Conservation (phyloP, 2,329 filamentous ascomycete genomes). For the Apiospora malaysiana region DNA sequence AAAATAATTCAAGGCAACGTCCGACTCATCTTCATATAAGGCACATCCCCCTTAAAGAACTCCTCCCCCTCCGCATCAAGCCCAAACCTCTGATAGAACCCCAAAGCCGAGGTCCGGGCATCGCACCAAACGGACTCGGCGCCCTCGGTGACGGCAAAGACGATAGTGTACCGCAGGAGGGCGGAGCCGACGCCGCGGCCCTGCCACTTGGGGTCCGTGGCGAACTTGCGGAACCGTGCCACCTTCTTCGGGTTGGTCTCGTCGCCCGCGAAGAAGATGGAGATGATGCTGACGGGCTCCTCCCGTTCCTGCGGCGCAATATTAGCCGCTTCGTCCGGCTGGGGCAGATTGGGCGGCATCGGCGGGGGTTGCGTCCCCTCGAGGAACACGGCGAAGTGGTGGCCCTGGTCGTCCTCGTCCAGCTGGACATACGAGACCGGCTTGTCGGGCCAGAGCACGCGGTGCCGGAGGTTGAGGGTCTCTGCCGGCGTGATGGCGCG, state of each 20-base stretch:
- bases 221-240: slow-evolving; percentile 35
- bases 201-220: slow-evolving; percentile 32
- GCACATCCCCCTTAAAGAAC: slow-evolving; percentile 33
- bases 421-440: slow-evolving; percentile 33
- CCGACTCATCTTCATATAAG: slow-evolving; percentile 32
- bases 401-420: slow-evolving; percentile 30
- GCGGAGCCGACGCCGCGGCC: slow-evolving; percentile 32
- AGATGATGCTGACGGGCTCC: slow-evolving; percentile 32
- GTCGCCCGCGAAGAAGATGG: slow-evolving; percentile 31
- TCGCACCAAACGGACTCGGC: slow-evolving; percentile 34
- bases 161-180: slow-evolving; percentile 31
- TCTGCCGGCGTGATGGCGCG: slow-evolving; percentile 29
- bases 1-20: slow-evolving; percentile 13
- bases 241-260: slow-evolving; percentile 22
- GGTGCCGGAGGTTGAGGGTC: slow-evolving; percentile 32
- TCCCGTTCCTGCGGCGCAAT: not conserved
- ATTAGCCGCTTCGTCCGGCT: not conserved
- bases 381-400: slow-evolving; percentile 34
- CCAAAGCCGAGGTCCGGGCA: slow-evolving; percentile 32
- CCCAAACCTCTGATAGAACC: slow-evolving; percentile 34
- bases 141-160: slow-evolving; percentile 28
- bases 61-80: slow-evolving; percentile 31
- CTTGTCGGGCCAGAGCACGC: slow-evolving; percentile 34
- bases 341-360: not conserved
- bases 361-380: not conserved